Percentiles rank a stretch among this genome's conserved stretches.
Conservation (phyloP, 495 filamentous ascomycete genomes). For the Aspergillus biplanus region DNA sequence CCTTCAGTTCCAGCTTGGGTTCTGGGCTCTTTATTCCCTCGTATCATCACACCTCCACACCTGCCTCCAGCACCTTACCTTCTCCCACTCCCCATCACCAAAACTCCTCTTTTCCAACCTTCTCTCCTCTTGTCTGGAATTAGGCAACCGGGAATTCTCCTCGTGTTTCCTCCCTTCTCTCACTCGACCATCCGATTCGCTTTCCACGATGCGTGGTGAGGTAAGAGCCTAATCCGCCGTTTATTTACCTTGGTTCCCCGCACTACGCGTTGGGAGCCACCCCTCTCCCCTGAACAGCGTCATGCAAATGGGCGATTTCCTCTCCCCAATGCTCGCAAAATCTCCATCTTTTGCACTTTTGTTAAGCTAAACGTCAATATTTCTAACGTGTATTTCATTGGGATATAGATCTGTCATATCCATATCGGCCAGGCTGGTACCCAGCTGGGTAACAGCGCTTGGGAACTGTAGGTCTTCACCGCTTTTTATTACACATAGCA, state of each 20-base stretch:
- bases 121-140: conserved; percentile 1
- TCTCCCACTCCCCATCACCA: conserved; percentile 11
- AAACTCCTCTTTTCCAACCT: conserved; percentile 1
- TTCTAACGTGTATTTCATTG: neutral
- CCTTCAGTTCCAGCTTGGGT: neutral
- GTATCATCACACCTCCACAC: neutral
- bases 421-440: conserved; percentile 92
- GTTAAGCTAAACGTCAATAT: conserved; percentile 16
- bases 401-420: conserved; percentile 75
- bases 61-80: neutral
- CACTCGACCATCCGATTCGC: neutral
- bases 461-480: conserved; percentile 83
- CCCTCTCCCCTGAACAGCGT: conserved; percentile 25
- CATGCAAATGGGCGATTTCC: neutral
- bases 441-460: conserved; percentile 92
- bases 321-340: neutral
- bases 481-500: conserved; percentile 28
- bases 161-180: neutral
- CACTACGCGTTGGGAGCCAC: conserved; percentile 21
- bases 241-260: conserved; percentile 23
- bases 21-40: conserved; percentile 8
- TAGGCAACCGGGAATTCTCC: neutral
- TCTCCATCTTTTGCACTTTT: neutral
- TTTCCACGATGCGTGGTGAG: conserved; percentile 41
- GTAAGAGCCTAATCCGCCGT: conserved; percentile 26